A percentile compares a stretch with the other conserved stretches of the same genome.
Evolutionary conservation across 805 yeast species (phyloP).

Genomic region (Candida multigemmis): DNA sequence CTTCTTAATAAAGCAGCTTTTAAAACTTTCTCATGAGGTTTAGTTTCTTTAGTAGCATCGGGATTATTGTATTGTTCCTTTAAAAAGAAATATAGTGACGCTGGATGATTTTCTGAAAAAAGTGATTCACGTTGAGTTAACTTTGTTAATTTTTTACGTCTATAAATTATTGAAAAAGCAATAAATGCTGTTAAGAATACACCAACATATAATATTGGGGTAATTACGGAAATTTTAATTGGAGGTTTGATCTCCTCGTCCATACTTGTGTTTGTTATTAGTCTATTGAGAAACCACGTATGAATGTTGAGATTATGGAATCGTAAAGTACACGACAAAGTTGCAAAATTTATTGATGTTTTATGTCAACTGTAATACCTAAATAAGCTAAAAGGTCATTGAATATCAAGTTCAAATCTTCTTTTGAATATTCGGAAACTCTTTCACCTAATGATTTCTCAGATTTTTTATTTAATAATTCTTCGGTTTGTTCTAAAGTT

Average conservation of each 20-base stretch:
- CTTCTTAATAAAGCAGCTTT: conserved; percentile 50
- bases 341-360: too few relatives aligned
- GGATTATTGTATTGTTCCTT: conserved; percentile 38
- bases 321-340: too few relatives aligned
- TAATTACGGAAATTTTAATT: conserved; percentile 32
- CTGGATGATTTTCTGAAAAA: conserved; percentile 59
- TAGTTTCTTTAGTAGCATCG: conserved; percentile 23
- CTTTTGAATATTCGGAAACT: too few relatives aligned
- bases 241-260: not conserved
- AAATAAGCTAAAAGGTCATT: too few relatives aligned
- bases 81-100: conserved; percentile 54
- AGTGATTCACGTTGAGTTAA: conserved; percentile 60
- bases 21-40: conserved; percentile 70
- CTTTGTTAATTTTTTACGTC: conserved; percentile 44
- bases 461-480: conserved; percentile 6
- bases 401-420: too few relatives aligned
- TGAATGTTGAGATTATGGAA: too few relatives aligned
- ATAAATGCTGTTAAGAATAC: conserved; percentile 58
- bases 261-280: conserved; percentile 2
- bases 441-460: too few relatives aligned
- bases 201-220: conserved; percentile 71
- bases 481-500: conserved; percentile 29
- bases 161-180: conserved; percentile 61
- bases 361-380: too few relatives aligned
- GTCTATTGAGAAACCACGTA: too few relatives aligned